Evolutionary conservation across 2,329 filamentous ascomycete genomes (phyloP).

Genomic region (Aschersonia sp.): DNA sequence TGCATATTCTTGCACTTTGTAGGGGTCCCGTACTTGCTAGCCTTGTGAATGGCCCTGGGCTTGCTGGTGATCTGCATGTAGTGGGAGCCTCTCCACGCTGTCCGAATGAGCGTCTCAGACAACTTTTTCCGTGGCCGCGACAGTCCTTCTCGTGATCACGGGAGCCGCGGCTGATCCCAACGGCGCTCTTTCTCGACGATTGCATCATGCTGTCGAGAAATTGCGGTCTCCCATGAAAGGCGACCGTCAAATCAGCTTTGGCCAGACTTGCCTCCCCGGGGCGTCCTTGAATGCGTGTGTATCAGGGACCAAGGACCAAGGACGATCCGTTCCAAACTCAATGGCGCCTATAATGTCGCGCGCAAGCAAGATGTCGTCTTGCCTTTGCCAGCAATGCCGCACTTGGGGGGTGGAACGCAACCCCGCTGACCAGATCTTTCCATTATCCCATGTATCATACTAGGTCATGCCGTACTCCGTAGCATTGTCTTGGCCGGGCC

Average conservation of each 20-base stretch:
- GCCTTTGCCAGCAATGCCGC: background rate
- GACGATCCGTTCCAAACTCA: background rate
- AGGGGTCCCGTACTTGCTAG: no score
- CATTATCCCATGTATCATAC: background rate
- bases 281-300: no score
- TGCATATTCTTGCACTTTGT: constrained; percentile 4
- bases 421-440: background rate
- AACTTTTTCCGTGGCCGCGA: background rate
- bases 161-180: background rate
- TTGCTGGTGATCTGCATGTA: no score
- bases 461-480: background rate
- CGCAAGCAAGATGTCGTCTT: background rate
- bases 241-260: background rate
- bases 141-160: background rate
- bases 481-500: background rate
- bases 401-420: background rate
- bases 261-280: no score
- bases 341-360: background rate
- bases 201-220: background rate
- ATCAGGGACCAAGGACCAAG: background rate
- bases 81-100: no score
- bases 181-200: background rate
- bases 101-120: constrained; percentile 5
- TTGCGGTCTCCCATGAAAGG: background rate
- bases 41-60: no score